A percentile compares a stretch with the other conserved stretches of the same genome.
phyloP scores from a whole-genome alignment of 805 yeast genomes.

The Teunomyces pallodes region DNA sequence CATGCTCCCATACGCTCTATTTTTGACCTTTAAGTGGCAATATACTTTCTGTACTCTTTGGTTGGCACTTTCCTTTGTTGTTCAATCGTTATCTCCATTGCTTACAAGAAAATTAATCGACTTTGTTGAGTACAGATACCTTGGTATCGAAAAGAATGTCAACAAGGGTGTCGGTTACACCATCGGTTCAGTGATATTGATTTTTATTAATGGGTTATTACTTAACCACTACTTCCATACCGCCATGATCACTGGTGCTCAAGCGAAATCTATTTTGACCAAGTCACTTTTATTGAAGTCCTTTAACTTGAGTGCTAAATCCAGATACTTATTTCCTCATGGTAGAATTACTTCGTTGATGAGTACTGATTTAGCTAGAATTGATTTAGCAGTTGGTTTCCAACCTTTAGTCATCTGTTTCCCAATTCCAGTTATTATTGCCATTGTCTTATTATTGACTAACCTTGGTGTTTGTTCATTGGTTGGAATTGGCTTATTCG shows the following conservation, averaged over 20 bases:
- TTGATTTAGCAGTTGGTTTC: slow-evolving; percentile 43
- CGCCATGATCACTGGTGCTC: slow-evolving; percentile 44
- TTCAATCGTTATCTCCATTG: slow-evolving; percentile 61
- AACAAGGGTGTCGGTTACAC: slow-evolving; percentile 76
- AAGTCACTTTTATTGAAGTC: slow-evolving; percentile 38
- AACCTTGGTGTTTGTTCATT: slow-evolving; percentile 40
- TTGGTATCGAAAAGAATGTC: slow-evolving; percentile 38
- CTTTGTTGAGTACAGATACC: slow-evolving; percentile 54
- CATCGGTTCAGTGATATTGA: slow-evolving; percentile 61
- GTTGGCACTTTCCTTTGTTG: slow-evolving; percentile 46
- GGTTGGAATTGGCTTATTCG: slow-evolving; percentile 41
- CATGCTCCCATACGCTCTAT: slow-evolving; percentile 44
- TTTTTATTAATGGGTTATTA: slow-evolving; percentile 39
- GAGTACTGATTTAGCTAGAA: slow-evolving; percentile 43
- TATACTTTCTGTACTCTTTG: slow-evolving; percentile 40
- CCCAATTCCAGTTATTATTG: slow-evolving; percentile 42
- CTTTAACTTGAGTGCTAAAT: slow-evolving; percentile 33
- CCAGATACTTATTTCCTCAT: slow-evolving; percentile 33
- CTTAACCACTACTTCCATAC: slow-evolving; percentile 43
- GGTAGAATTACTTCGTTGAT: slow-evolving; percentile 42
- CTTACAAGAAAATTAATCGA: slow-evolving; percentile 61
- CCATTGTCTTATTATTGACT: slow-evolving; percentile 33
- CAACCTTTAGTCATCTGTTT: slow-evolving; percentile 42
- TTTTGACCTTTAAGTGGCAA: slow-evolving; percentile 47
- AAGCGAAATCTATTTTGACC: slow-evolving; percentile 38